Percentiles rank a stretch among this genome's conserved stretches.
Conservation (phyloP, 345 rosid genomes). For the Salix brachista region DNA sequence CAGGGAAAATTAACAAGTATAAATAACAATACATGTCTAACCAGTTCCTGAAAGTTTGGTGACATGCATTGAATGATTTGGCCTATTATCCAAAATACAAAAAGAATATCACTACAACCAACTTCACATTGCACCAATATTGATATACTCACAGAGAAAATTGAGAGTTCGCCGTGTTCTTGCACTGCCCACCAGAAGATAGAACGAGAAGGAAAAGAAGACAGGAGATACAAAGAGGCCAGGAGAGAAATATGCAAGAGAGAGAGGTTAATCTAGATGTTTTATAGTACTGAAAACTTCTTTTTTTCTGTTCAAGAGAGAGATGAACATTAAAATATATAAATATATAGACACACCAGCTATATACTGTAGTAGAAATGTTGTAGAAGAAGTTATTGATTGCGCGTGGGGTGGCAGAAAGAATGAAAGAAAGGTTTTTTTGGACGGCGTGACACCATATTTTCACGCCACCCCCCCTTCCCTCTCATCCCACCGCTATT, state of each 20-base stretch:
- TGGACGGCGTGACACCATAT: constrained; percentile 83
- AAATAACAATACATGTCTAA: not conserved
- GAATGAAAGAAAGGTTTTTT: constrained; percentile 47
- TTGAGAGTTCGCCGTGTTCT: not conserved
- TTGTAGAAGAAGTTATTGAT: constrained; percentile 35
- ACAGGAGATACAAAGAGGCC: not conserved
- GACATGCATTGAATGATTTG: not conserved
- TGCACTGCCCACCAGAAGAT: constrained; percentile 7
- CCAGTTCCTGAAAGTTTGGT: not conserved
- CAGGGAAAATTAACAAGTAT: not conserved
- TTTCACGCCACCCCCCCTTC: constrained; percentile 58
- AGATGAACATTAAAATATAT: not conserved
- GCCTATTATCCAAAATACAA: not conserved
- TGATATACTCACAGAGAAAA: constrained; percentile 9
- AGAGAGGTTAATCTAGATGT: constrained; percentile 1
- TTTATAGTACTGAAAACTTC: not conserved
- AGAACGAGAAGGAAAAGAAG: not conserved
- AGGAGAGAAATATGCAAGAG: not conserved
- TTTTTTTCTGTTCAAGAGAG: not conserved
- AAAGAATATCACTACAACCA: not conserved
- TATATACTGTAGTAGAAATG: not conserved
- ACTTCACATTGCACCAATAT: not conserved
- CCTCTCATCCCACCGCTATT: constrained; percentile 44
- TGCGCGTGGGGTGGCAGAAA: constrained; percentile 91
- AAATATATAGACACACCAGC: constrained; percentile 20